Base-by-base conservation (phyloP, 176 grass and related monocot genomes). In the Avena sativa region DNA sequence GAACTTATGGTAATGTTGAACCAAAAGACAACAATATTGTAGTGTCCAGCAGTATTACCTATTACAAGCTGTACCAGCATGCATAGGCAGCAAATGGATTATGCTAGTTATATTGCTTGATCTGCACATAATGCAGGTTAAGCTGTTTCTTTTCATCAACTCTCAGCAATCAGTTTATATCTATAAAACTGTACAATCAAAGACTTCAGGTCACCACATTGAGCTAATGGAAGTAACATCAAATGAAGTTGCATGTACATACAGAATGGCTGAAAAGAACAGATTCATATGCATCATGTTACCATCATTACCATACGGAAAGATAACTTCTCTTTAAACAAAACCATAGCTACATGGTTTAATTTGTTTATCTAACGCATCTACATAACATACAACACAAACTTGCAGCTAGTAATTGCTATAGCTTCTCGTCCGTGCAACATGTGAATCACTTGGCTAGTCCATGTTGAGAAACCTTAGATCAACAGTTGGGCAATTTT, bases 181-280 rank as follows among this genome's bases (percentile, higher is more conserved):
- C 38, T 57, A 5, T 23, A 82, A 12, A 52, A 53, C 75, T 78
- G 28, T 38, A 8, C 4, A 36, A 12, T 3, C 44, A 13, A 52
- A 69, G 30, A 12, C 1, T 36, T 82, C 34, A 4, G 25, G 16
- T 46, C 8, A 14, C 23, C 40, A 6, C 9, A 19, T 80, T 81
- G 65, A 82, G 63, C 15, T 23, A 34, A 6, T 82, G 13, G 17
- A 83, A 85, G 10, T 74, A 7, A 2, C 6, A 57, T 36, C 3
- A 65, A 28, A 53, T 30, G 63, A 9, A 48, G 16, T 20, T 66
- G 8, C 3, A 58, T 52, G 17, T 76, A 14, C 23, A 81, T 46
- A 63, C 6, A 58, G 55, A 44, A 81, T 81, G 59, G 1, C 76
- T 76, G 36, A 65, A 85, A 74, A 28, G 30, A 57, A 44, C 1